phyloP scores from a whole-genome alignment of 1,284 basidiomycete species.

The Melampsora americana region DNA sequence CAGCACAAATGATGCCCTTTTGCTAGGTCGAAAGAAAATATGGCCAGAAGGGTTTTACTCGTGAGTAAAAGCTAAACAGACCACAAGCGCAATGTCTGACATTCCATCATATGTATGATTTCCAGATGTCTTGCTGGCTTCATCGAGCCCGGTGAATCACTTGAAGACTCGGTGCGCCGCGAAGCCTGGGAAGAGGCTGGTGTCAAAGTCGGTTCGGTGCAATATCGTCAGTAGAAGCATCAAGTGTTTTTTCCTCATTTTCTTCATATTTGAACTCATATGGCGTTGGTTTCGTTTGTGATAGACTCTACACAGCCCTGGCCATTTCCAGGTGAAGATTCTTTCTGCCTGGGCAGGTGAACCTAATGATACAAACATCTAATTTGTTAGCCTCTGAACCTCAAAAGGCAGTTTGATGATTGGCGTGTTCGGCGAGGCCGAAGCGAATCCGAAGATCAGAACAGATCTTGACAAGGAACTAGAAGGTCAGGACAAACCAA shows the following conservation, averaged over 20 bases:
- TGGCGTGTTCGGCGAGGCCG: constrained; percentile 62
- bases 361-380: too few species aligned
- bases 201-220: constrained; percentile 73
- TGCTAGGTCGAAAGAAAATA: constrained; percentile 77
- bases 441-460: constrained; percentile 67
- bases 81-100: constrained; percentile 15
- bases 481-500: constrained; percentile 61
- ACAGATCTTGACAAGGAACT: constrained; percentile 92
- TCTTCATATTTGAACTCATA: constrained; percentile 23
- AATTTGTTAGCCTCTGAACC: too few species aligned
- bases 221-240: constrained; percentile 80
- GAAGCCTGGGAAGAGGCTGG: constrained; percentile 96
- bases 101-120: constrained; percentile 13
- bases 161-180: constrained; percentile 87
- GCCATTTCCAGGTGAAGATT: constrained; percentile 48
- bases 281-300: not conserved
- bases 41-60: constrained; percentile 54
- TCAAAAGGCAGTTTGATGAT: constrained; percentile 34
- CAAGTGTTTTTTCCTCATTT: constrained; percentile 57
- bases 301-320: constrained; percentile 43
- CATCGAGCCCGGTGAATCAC: constrained; percentile 82
- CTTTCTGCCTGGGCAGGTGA: not conserved
- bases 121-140: constrained; percentile 37
- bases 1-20: constrained; percentile 70
- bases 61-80: constrained; percentile 39